Conservation (phyloP, 305 asterid species). For the Andrographis paniculata region DNA sequence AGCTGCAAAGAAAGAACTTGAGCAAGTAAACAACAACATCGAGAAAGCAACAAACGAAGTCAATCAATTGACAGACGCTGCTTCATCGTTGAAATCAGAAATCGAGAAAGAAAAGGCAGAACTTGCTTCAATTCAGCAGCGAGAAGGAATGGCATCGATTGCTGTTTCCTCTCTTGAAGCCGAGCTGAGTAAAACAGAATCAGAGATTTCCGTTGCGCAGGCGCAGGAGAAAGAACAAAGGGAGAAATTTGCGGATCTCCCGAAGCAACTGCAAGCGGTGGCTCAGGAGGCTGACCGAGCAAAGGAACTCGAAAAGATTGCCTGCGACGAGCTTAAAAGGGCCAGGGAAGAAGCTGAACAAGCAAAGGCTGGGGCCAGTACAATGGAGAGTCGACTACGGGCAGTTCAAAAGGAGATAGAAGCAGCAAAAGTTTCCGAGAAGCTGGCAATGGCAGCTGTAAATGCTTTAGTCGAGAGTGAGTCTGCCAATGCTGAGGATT, state of each 20-base stretch:
- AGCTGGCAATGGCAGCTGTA: conserved; percentile 83
- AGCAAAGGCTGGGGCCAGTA: conserved; percentile 61
- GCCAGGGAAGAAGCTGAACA: conserved; percentile 80
- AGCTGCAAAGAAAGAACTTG: conserved; percentile 65
- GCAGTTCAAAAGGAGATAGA: conserved; percentile 87
- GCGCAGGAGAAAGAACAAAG: conserved; percentile 62
- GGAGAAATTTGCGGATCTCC: conserved; percentile 67
- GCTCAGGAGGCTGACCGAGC: conserved; percentile 65
- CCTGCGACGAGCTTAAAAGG: conserved; percentile 53
- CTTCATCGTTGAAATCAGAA: conserved; percentile 53
- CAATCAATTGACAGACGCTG: conserved; percentile 57
- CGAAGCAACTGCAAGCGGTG: conserved; percentile 60
- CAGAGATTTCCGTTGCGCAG: conserved; percentile 52
- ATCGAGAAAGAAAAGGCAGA: conserved; percentile 63
- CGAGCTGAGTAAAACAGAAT: conserved; percentile 51
- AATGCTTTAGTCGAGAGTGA: conserved; percentile 73
- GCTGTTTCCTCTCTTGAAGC: conserved; percentile 81
- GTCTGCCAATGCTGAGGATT: conserved; percentile 38
- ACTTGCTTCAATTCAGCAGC: conserved; percentile 45
- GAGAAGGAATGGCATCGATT: conserved; percentile 83
- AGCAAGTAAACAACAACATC: conserved; percentile 59
- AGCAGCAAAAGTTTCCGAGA: conserved; percentile 86
- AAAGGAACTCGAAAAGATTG: conserved; percentile 39
- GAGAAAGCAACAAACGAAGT: conserved; percentile 56
- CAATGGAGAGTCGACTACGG: conserved; percentile 56